Base-by-base conservation (phyloP, 2,329 filamentous ascomycete genomes). In the Coniochaeta sp. region DNA sequence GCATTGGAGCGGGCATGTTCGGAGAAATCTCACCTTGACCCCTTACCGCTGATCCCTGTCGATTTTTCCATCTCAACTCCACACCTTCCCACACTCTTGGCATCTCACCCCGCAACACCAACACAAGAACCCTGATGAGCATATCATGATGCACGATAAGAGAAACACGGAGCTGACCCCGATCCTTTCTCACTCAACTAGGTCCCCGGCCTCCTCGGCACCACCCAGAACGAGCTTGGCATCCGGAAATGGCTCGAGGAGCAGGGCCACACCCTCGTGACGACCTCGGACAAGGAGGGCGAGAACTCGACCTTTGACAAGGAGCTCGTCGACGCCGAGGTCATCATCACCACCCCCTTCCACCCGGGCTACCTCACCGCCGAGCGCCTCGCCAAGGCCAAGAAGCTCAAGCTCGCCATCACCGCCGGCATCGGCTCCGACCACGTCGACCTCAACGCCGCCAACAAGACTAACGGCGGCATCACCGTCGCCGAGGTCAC, bases 281-380 rank as follows among this genome's bases (percentile, higher is more conserved):
- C 94, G 64, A 99, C 94, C 59, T 96, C 91, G 45, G 90, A 96
- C 80, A 99, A 99, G 64, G 94, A 99, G 63, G 87, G 90, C 60
- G 87, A 90, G 76, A 82, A 87, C 80, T 97, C 92, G 55, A 87
- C 81, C 61, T 97, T 99, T 55, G 94, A 97, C 74, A 82, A 91
- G 77, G 90, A 99, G 76, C 83, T 99, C 51, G 91, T 94, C 56
- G 94, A 97, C 68, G 91, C 94, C 56, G 94, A 99, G 74, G 80
- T 99, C 73, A 97, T 99, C 81, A 97, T 99, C 75, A 99, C 94
- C 62, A 99, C 94, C 53, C 94, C 94, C 68, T 97, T 97, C 86
- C 92, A 97, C 79, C 92, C 92, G 51, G 94, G 92, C 59, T 99
- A 99, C 80, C 87, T 99, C 54, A 97, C 89, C 48, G 90, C 89